These are phyloP conservation scores for Vitis rotundifolia DNA, from an alignment of 164 flowering plant species.

Conservation along the genomic window DNA sequence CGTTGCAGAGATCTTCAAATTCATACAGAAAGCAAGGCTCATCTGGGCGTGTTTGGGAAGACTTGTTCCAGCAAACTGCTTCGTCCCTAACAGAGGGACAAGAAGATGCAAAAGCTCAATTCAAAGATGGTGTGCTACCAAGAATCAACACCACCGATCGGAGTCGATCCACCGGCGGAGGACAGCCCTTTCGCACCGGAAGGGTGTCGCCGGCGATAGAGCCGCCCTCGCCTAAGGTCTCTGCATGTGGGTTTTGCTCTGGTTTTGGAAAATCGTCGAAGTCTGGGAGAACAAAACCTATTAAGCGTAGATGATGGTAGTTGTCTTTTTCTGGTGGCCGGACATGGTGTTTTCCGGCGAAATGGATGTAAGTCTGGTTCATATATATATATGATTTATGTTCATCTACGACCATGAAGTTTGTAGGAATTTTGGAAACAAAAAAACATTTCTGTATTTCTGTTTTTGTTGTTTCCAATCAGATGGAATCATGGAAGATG, in stretches of 20 bases:
- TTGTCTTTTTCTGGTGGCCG: background rate
- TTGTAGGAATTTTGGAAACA: too few species aligned
- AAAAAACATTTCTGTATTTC: too few species aligned
- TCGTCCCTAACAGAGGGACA: background rate
- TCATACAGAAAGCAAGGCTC: conserved; percentile 68
- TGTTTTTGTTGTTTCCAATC: too few species aligned
- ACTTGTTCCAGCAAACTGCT: conserved; percentile 15
- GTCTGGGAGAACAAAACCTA: conserved; percentile 26
- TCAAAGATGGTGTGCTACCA: conserved; percentile 10
- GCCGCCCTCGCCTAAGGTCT: conserved; percentile 68
- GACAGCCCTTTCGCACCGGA: conserved; percentile 39
- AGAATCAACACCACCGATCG: conserved; percentile 24
- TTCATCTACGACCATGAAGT: too few species aligned
- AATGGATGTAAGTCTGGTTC: background rate
- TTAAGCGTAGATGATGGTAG: conserved; percentile 38
- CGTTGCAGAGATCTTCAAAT: conserved; percentile 54
- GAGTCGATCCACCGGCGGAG: conserved; percentile 53
- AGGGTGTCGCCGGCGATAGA: conserved; percentile 55
- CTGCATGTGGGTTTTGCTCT: conserved; percentile 55
- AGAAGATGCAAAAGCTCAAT: conserved; percentile 6
- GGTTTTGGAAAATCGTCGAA: conserved; percentile 31
- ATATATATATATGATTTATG: background rate
- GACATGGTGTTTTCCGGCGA: too few species aligned
- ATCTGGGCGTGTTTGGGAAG: conserved; percentile 68
- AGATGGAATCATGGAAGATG: too few species aligned